These are phyloP conservation scores for Paratinospora sagittata DNA, from an alignment of 164 flowering plant species.

Conservation along the genomic window DNA sequence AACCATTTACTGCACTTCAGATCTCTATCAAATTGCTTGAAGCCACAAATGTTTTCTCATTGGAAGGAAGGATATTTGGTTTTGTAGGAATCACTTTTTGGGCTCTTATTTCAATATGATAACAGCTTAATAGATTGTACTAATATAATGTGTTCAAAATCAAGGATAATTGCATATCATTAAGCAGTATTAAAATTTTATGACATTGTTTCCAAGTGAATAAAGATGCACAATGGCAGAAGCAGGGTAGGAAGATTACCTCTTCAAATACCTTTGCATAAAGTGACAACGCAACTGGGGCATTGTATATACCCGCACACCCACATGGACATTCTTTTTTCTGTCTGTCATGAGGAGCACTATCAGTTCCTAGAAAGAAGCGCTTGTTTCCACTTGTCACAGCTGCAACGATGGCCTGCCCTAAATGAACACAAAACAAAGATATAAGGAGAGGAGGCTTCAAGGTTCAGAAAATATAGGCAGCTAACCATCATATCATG, in stretches of 20 bases:
- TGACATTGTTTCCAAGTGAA: not conserved
- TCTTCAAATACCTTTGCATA: constrained; percentile 95
- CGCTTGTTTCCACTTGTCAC: constrained; percentile 84
- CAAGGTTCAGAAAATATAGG: not conserved
- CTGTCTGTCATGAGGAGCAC: constrained; percentile 91
- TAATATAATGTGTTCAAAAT: not conserved
- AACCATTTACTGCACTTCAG: not conserved
- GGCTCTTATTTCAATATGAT: not conserved
- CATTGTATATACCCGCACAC: constrained; percentile 92
- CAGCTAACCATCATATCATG: not conserved
- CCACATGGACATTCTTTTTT: constrained; percentile 83
- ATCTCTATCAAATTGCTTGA: not conserved
- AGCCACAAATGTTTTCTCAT: not conserved
- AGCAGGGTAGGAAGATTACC: constrained; percentile 32
- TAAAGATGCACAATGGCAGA: not conserved
- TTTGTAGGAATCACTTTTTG: not conserved
- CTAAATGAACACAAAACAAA: constrained; percentile 30
- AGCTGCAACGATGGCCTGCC: constrained; percentile 84
- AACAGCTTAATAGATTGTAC: not conserved
- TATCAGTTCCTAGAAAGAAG: constrained; percentile 96
- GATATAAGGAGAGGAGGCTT: constrained; percentile 3
- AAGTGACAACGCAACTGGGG: constrained; percentile 79
- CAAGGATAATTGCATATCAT: not conserved
- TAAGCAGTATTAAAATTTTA: not conserved
- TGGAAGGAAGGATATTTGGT: not conserved